phyloP scores from a whole-genome alignment of 2,329 filamentous ascomycete genomes.

The Sporothrix euskadiensis region DNA sequence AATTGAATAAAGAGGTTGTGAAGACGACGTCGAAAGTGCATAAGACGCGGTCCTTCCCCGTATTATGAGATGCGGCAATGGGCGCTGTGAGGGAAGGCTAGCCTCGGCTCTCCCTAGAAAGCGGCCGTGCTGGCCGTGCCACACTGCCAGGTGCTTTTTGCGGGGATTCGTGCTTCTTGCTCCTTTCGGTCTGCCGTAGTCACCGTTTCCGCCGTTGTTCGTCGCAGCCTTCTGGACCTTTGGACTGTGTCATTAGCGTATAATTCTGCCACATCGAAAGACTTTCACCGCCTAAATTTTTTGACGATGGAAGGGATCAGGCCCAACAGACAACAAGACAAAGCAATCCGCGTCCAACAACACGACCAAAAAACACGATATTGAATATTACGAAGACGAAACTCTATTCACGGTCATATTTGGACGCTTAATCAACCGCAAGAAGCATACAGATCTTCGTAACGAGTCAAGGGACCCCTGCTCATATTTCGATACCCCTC shows the following conservation, averaged over 20 bases:
- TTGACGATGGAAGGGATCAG: background rate
- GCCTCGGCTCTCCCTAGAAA: conserved; percentile 25
- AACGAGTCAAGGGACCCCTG: background rate
- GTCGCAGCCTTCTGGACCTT: background rate
- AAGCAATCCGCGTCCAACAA: background rate
- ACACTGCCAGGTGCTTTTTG: background rate
- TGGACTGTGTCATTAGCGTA: background rate
- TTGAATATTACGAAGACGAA: background rate
- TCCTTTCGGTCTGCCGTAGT: conserved; percentile 20
- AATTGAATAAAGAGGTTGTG: background rate
- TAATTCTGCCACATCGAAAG: conserved; percentile 24
- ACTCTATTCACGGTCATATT: background rate
- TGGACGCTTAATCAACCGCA: background rate
- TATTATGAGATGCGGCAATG: background rate
- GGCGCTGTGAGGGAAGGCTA: background rate
- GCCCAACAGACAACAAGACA: background rate
- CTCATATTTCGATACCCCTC: background rate
- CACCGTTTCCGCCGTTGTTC: background rate
- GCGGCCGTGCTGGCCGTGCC: background rate
- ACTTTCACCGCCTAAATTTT: conserved; percentile 28
- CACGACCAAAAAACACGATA: background rate
- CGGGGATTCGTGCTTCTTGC: background rate
- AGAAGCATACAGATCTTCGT: background rate
- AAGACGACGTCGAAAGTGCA: no score
- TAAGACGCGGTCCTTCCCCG: background rate